phyloP scores from a whole-genome alignment of 805 yeast genomes.

The Teunomyces funiuensis region DNA sequence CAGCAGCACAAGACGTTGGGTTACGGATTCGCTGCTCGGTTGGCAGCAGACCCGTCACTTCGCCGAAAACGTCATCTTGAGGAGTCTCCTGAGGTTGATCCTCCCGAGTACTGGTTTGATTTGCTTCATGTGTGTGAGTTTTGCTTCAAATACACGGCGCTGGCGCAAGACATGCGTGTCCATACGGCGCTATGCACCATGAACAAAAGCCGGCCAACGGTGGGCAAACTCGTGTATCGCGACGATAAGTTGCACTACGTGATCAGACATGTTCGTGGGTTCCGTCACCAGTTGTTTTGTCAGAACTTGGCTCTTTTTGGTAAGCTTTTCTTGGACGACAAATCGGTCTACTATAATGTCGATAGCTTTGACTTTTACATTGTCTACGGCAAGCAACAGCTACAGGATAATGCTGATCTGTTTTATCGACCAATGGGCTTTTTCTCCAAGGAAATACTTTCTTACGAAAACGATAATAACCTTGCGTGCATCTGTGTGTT shows the following conservation, averaged over 20 bases:
- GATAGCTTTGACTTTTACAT: constrained; percentile 81
- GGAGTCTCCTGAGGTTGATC: background rate
- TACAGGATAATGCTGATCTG: no score
- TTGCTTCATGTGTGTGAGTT: constrained; percentile 69
- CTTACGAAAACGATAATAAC: constrained; percentile 75
- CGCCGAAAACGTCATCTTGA: constrained; percentile 1
- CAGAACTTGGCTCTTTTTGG: constrained; percentile 85
- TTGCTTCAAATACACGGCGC: constrained; percentile 80
- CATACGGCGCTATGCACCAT: constrained; percentile 52
- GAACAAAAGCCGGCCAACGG: constrained; percentile 32
- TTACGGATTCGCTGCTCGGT: constrained; percentile 29
- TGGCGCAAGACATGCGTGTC: constrained; percentile 37
- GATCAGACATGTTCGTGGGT: constrained; percentile 70
- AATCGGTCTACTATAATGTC: constrained; percentile 79
- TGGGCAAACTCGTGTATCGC: constrained; percentile 71
- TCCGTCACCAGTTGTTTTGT: constrained; percentile 62
- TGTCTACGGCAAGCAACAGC: constrained; percentile 61
- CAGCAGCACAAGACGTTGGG: constrained; percentile 47
- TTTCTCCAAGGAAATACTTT: constrained; percentile 81
- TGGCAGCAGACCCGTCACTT: constrained; percentile 15
- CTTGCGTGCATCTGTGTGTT: constrained; percentile 88
- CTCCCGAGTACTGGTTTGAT: constrained; percentile 51
- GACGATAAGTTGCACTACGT: constrained; percentile 46
- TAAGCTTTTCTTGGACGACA: constrained; percentile 84
- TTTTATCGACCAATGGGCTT: constrained; percentile 75